Conservation (phyloP, 805 yeast species). For the Ogataea pignaliae region DNA sequence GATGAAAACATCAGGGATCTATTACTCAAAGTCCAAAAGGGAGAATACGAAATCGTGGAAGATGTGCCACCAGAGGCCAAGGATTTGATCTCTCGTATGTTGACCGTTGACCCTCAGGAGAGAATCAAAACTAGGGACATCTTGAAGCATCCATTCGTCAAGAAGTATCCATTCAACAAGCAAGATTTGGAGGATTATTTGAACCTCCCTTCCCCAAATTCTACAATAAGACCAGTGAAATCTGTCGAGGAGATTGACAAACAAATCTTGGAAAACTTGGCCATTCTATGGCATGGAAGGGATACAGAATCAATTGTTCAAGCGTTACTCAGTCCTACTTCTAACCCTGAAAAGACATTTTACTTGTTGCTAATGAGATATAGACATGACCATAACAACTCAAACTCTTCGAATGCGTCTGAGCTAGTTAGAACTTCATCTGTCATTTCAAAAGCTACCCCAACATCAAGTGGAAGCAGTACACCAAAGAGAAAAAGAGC, state of each 20-base stretch:
- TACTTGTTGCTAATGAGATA: slow-evolving; percentile 33
- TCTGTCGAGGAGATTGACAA: slow-evolving; percentile 45
- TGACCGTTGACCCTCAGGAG: slow-evolving; percentile 73
- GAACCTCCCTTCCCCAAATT: slow-evolving; percentile 51
- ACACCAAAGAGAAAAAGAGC: slow-evolving; percentile 37
- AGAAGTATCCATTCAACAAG: slow-evolving; percentile 58
- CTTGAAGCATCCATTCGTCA: slow-evolving; percentile 73
- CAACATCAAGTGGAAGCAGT: slow-evolving; percentile 18
- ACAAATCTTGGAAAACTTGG: slow-evolving; percentile 49
- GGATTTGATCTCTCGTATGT: slow-evolving; percentile 77
- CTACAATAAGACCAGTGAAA: slow-evolving; percentile 47
- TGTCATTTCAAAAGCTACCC: slow-evolving; percentile 26
- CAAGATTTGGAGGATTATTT: slow-evolving; percentile 27
- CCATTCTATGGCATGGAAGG: slow-evolving; percentile 57
- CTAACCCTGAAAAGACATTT: slow-evolving; percentile 35
- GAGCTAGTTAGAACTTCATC: slow-evolving; percentile 28
- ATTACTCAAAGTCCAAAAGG: slow-evolving; percentile 85
- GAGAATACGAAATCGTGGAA: slow-evolving; percentile 78
- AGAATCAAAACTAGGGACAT: slow-evolving; percentile 79
- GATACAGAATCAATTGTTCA: slow-evolving; percentile 31
- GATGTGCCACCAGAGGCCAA: slow-evolving; percentile 79
- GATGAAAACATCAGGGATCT: slow-evolving; percentile 90
- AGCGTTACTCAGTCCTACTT: slow-evolving; percentile 24
- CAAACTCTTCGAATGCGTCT: slow-evolving; percentile 11
- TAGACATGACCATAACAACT: slow-evolving; percentile 30